Conservation (phyloP, 2,329 filamentous ascomycete species). For the Pseudogymnoascus sp. region DNA sequence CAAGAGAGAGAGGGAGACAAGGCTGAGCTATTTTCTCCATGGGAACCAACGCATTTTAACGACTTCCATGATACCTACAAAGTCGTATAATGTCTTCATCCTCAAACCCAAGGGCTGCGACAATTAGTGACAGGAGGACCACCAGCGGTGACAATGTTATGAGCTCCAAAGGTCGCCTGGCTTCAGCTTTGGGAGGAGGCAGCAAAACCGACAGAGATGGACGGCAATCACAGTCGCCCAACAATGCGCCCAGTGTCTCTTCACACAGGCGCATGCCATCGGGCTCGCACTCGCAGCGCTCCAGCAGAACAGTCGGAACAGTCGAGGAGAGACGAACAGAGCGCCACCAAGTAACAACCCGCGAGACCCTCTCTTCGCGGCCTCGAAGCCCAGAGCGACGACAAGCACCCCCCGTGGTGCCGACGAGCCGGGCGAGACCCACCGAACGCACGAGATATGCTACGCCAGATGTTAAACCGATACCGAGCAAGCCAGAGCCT, state of each 20-base stretch:
- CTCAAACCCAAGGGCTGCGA: slow-evolving; percentile 24
- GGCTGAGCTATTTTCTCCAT: slow-evolving; percentile 4
- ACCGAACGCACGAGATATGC: slow-evolving; percentile 19
- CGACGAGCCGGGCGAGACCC: slow-evolving; percentile 17
- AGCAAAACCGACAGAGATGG: slow-evolving; percentile 22
- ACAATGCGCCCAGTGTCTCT: slow-evolving; percentile 19
- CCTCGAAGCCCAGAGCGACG: slow-evolving; percentile 47
- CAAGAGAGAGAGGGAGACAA: not conserved
- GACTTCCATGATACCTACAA: not conserved
- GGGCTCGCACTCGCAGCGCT: slow-evolving; percentile 37
- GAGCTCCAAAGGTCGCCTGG: slow-evolving; percentile 22
- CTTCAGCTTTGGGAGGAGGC: slow-evolving; percentile 20
- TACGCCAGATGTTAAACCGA: slow-evolving; percentile 21
- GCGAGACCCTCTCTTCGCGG: slow-evolving; percentile 53
- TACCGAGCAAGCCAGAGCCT: slow-evolving; percentile 37
- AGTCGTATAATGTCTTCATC: slow-evolving; percentile 26
- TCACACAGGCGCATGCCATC: slow-evolving; percentile 51
- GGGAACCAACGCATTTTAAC: not conserved
- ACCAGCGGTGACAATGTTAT: slow-evolving; percentile 22
- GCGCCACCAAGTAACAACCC: slow-evolving; percentile 48
- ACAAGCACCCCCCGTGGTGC: slow-evolving; percentile 15
- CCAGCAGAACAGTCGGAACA: slow-evolving; percentile 37
- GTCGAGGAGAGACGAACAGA: slow-evolving; percentile 45
- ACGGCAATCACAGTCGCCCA: slow-evolving; percentile 22
- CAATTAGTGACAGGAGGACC: slow-evolving; percentile 24